These are phyloP conservation scores for Schrenkiella parvula DNA, from an alignment of 345 rosid species.

Conservation along the genomic window DNA sequence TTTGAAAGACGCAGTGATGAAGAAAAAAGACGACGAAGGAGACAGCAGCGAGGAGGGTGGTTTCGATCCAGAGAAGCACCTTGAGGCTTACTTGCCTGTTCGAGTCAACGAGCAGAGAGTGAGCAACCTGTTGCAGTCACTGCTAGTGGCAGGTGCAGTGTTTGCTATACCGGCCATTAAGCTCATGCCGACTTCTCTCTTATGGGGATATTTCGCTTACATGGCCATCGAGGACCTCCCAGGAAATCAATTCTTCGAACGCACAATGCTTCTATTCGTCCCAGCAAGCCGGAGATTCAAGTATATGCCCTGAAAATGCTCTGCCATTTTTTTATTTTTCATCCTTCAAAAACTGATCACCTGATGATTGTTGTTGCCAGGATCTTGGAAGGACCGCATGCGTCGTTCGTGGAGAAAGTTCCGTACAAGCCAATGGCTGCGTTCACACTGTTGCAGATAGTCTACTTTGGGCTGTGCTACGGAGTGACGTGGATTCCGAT, in stretches of 20 bases:
- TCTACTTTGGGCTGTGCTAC: constrained; percentile 58
- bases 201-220: constrained; percentile 83
- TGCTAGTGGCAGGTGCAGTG: constrained; percentile 55
- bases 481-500: constrained; percentile 83
- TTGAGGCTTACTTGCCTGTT: constrained; percentile 74
- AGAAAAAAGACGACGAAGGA: constrained; percentile 31
- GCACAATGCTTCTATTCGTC: constrained; percentile 59
- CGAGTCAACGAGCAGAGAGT: constrained; percentile 83
- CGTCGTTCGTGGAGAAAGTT: constrained; percentile 65
- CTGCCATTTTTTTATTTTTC: neutral
- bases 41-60: constrained; percentile 6
- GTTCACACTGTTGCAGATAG: constrained; percentile 58
- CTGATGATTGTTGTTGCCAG: constrained; percentile 31
- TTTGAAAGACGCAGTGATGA: constrained; percentile 64
- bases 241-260: constrained; percentile 82
- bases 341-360: neutral
- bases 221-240: constrained; percentile 90
- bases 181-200: constrained; percentile 68
- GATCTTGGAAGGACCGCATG: constrained; percentile 59
- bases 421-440: constrained; percentile 47
- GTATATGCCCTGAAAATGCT: constrained; percentile 23
- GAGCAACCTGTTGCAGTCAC: constrained; percentile 69
- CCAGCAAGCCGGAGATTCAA: constrained; percentile 56
- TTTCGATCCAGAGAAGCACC: constrained; percentile 74
- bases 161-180: constrained; percentile 62